Conservation (phyloP, 768 basidiomycete genomes). For the Leccinum sublutescens region DNA sequence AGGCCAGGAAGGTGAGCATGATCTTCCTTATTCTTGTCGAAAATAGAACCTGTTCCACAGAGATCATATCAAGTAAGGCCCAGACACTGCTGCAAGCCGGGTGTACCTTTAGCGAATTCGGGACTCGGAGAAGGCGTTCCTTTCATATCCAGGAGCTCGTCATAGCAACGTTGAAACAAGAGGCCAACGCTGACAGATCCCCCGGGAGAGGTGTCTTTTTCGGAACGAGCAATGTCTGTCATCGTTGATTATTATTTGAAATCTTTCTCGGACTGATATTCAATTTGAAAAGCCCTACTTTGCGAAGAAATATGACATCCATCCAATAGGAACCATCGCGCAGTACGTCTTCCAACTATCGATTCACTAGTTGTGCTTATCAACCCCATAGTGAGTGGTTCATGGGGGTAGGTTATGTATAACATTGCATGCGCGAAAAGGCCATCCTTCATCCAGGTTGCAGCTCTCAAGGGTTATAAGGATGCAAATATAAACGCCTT, state of each 20-base stretch:
- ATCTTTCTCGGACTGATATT: background rate
- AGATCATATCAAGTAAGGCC: conserved; percentile 72
- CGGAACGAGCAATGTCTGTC: conserved; percentile 85
- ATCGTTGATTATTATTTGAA: background rate
- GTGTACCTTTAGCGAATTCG: conserved; percentile 82
- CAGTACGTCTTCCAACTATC: conserved; percentile 55
- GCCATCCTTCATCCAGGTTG: conserved; percentile 49
- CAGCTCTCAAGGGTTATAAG: conserved; percentile 81
- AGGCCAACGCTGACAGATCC: conserved; percentile 55
- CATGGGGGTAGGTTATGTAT: conserved; percentile 62
- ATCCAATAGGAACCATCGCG: conserved; percentile 78
- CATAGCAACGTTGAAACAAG: conserved; percentile 65
- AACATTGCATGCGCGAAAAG: background rate
- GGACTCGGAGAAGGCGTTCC: conserved; percentile 77
- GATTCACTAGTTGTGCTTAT: conserved; percentile 3
- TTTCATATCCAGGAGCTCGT: conserved; percentile 77
- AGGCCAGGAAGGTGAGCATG: conserved; percentile 65
- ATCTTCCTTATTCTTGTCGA: background rate
- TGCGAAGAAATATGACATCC: conserved; percentile 69
- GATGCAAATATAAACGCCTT: conserved; percentile 71
- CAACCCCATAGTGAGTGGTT: conserved; percentile 71
- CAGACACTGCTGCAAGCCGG: conserved; percentile 57
- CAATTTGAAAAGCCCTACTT: conserved; percentile 61
- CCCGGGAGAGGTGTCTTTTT: conserved; percentile 44
- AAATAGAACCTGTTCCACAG: conserved; percentile 37